A percentile compares a stretch with the other conserved stretches of the same genome.
Evolutionary conservation across 1,139 yeast species (phyloP).

Genomic region (Magnusiomyces sp.): DNA sequence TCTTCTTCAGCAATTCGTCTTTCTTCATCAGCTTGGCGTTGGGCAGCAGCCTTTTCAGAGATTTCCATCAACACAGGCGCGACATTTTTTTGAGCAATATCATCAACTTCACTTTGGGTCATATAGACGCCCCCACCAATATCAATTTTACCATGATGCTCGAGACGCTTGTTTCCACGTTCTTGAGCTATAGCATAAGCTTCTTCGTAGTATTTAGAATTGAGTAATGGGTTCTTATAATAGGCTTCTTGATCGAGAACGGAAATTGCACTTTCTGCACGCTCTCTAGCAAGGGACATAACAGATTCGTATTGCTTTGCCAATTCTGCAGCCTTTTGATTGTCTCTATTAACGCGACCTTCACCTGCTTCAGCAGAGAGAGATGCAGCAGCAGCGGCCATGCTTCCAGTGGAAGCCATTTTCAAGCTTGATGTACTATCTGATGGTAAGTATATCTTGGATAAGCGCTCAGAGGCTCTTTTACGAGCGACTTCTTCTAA

Average conservation of each 20-base stretch:
- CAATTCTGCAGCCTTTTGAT: slow-evolving; percentile 35
- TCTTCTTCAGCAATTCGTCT: slow-evolving; percentile 46
- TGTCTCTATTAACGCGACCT: slow-evolving; percentile 17
- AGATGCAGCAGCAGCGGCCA: slow-evolving; percentile 12
- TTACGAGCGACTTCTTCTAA: slow-evolving; percentile 30
- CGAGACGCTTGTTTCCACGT: slow-evolving; percentile 49
- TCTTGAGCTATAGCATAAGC: slow-evolving; percentile 56
- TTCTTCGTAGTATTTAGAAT: slow-evolving; percentile 28
- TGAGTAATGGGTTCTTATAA: slow-evolving; percentile 30
- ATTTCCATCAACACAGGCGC: slow-evolving; percentile 80
- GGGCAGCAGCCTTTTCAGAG: slow-evolving; percentile 58
- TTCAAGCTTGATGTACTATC: slow-evolving; percentile 15
- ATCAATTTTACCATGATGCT: slow-evolving; percentile 51
- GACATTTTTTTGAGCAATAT: slow-evolving; percentile 74
- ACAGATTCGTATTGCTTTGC: slow-evolving; percentile 23
- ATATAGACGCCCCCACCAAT: slow-evolving; percentile 86
- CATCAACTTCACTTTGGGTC: slow-evolving; percentile 66
- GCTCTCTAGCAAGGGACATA: slow-evolving; percentile 31
- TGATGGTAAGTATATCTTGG: slow-evolving; percentile 24
- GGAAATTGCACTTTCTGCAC: slow-evolving; percentile 28
- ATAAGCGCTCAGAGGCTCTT: slow-evolving; percentile 29
- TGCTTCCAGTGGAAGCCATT: slow-evolving; percentile 14
- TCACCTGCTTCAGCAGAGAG: slow-evolving; percentile 15
- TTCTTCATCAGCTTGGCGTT: slow-evolving; percentile 61
- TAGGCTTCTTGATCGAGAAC: slow-evolving; percentile 35